phyloP scores from a whole-genome alignment of 306 rosid genomes.

The Macrotyloma uniflorum region DNA sequence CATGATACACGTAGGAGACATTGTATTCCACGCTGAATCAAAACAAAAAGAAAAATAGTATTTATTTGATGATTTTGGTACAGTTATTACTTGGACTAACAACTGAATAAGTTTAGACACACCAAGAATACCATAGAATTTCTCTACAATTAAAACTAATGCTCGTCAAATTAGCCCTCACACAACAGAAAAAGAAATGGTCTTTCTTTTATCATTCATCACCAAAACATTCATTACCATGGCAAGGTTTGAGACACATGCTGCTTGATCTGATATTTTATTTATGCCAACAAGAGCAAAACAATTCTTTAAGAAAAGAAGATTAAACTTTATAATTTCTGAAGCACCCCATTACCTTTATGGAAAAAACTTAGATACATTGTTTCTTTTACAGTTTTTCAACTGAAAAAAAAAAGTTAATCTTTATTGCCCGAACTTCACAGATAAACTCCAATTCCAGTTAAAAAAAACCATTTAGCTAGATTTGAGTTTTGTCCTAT shows the following conservation, averaged over 20 bases:
- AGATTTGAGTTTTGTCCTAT: too few relatives aligned
- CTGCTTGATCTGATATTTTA: not conserved
- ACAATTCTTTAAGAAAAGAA: not conserved
- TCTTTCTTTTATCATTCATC: constrained; percentile 4
- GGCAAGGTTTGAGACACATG: not conserved
- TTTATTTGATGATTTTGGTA: not conserved
- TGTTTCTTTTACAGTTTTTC: too few relatives aligned
- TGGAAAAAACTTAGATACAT: too few relatives aligned
- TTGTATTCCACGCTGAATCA: constrained; percentile 48
- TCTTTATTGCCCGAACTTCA: too few relatives aligned
- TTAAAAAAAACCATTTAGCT: too few relatives aligned
- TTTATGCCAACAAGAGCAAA: not conserved
- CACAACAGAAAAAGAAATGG: not conserved
- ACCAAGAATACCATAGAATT: not conserved
- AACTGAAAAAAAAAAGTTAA: too few relatives aligned
- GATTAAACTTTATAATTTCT: not conserved
- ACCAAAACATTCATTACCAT: not conserved
- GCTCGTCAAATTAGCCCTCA: not conserved
- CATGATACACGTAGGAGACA: constrained; percentile 50
- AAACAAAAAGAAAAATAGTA: not conserved
- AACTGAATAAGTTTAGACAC: not conserved
- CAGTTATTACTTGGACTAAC: too few relatives aligned
- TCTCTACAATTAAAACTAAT: not conserved
- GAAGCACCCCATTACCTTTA: not conserved
- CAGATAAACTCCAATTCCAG: too few relatives aligned